Percentiles rank a stretch among this genome's conserved stretches.
Evolutionary conservation across 345 rosid species (phyloP).

Genomic region (Populus deltoides): DNA sequence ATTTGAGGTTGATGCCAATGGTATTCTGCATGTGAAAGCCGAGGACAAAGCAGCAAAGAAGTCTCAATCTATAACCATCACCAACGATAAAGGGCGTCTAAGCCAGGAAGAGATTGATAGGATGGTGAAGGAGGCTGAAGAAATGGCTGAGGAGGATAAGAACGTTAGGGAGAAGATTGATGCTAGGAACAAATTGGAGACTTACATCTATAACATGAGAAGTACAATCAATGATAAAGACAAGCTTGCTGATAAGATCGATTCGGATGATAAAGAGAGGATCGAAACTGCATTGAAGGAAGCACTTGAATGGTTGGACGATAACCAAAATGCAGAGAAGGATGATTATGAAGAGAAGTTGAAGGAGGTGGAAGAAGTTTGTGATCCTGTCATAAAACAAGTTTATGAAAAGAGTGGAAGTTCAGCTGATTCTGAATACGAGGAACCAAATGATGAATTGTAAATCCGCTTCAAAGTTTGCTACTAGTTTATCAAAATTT

Average conservation of each 20-base stretch:
- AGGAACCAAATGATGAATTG: slow-evolving; percentile 46
- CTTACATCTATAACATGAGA: slow-evolving; percentile 50
- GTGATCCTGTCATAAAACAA: slow-evolving; percentile 48
- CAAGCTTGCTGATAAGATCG: slow-evolving; percentile 44
- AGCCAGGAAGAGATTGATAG: slow-evolving; percentile 53
- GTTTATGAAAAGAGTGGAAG: slow-evolving; percentile 41
- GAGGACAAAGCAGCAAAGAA: slow-evolving; percentile 55
- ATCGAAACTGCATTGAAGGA: slow-evolving; percentile 40
- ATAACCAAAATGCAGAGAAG: slow-evolving; percentile 49
- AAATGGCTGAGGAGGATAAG: slow-evolving; percentile 52
- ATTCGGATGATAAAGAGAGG: slow-evolving; percentile 49
- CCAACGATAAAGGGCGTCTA: slow-evolving; percentile 51
- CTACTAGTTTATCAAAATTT: no score
- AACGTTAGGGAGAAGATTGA: slow-evolving; percentile 46
- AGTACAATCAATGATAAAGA: slow-evolving; percentile 37
- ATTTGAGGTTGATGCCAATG: slow-evolving; percentile 51
- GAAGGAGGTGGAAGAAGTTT: slow-evolving; percentile 53
- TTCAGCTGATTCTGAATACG: slow-evolving; percentile 26
- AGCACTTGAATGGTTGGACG: slow-evolving; percentile 58
- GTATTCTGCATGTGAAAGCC: slow-evolving; percentile 49
- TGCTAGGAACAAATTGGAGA: slow-evolving; percentile 53
- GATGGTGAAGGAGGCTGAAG: slow-evolving; percentile 59
- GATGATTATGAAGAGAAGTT: slow-evolving; percentile 54
- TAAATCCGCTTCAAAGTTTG: slow-evolving; percentile 10
- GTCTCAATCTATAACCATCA: slow-evolving; percentile 45